These are phyloP conservation scores for Leersia perrieri DNA, from an alignment of 176 grass and related monocot genomes.

Conservation along the genomic window DNA sequence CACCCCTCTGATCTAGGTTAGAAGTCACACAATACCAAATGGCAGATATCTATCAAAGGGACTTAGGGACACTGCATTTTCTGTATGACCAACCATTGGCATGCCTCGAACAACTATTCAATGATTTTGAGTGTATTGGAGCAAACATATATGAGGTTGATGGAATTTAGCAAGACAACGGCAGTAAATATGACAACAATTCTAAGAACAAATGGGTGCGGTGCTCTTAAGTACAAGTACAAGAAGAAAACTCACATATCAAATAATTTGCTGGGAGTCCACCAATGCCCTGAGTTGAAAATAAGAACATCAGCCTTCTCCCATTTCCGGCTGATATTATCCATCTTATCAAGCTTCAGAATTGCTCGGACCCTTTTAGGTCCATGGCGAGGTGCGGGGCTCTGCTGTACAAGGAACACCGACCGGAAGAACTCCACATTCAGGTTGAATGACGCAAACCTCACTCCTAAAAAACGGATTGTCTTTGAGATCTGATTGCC, in stretches of 20 bases:
- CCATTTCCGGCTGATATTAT: constrained; percentile 72
- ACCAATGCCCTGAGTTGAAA: constrained; percentile 99
- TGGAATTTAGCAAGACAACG: neutral
- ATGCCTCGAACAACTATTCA: neutral
- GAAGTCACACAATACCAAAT: neutral
- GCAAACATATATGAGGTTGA: neutral
- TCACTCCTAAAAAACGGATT: constrained; percentile 79
- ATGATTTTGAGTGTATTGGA: neutral
- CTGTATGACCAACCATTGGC: neutral
- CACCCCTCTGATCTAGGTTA: neutral
- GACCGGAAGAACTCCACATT: constrained; percentile 88
- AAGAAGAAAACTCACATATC: constrained; percentile 80
- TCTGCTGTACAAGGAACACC: constrained; percentile 82
- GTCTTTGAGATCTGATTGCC: constrained; percentile 88
- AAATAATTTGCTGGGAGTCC: constrained; percentile 96
- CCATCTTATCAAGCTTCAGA: constrained; percentile 85
- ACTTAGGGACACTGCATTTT: neutral
- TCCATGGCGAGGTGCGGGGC: constrained; percentile 40
- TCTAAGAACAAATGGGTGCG: neutral
- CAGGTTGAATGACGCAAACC: constrained; percentile 72
- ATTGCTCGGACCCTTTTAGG: constrained; percentile 50
- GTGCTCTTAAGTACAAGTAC: neutral
- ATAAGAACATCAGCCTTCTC: constrained; percentile 69
- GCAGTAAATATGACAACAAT: neutral
- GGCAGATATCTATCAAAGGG: neutral